Evolutionary conservation across 768 basidiomycete genomes (phyloP), one percentile per base, ranked within the genome.

Genomic region (Suillus sp.): DNA sequence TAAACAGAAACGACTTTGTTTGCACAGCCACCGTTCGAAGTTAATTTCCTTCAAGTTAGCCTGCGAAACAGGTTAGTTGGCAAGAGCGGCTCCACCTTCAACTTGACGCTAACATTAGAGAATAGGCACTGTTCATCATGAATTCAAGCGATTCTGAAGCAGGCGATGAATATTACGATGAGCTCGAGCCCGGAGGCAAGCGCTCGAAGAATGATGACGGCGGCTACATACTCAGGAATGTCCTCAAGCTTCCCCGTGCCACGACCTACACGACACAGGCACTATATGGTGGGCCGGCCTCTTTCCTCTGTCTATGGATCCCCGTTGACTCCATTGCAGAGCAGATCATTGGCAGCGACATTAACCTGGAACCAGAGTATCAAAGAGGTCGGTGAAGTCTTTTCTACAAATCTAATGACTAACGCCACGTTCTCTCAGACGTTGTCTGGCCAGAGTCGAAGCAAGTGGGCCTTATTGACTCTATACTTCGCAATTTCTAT

Each of bases 391-490:
- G 18, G 73, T 43, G 7, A 40, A 48, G 68, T n/a, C 53, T 11
- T 25, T 25, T 0, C 9, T 27, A n/a, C 20, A 13, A 48, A 9
- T 48, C 48, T 40, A 16, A 13, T 55, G 43, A 42, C 20, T 37
- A 55, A 38, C 47, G 8, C 11, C 22, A 45, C 22, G 25, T 48
- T 42, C 4, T 1, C 16, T 11, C 58, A 91, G 91, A 87, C 54
- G 85, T 93, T 43, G 92, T 94, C 1, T 94, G 92, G 92, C 80
- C 89, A 0, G 88, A 91, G 64, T 67, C 78, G 3, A 92, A 93
- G 73, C 90, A 92, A 72, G 83, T 87, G 25, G 84, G 85, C 0
- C 80, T 94, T 32, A 86, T 94, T 47, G 92, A 93, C 71, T 91
- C 89, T 2, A 80, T 93, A 13, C 84, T 91, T 64, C 86, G 89